Evolutionary conservation across 139 green algal genomes (phyloP).

Genomic region (Parachlorella kessleri): DNA sequence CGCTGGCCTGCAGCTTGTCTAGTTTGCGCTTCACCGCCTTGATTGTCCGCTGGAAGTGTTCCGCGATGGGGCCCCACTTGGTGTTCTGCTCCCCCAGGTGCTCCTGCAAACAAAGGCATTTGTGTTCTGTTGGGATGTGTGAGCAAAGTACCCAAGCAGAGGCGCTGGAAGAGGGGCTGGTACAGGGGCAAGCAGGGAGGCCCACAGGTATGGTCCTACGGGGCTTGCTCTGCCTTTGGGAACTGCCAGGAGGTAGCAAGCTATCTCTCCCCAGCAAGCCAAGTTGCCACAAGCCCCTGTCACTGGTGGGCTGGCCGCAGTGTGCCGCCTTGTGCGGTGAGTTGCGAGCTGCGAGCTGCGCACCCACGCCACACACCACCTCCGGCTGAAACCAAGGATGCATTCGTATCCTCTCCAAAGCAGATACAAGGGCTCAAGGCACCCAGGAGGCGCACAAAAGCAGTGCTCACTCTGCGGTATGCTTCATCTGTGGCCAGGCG

Average conservation of each 20-base stretch:
- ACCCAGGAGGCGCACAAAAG: no score
- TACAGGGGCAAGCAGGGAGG: slow-evolving; percentile 3
- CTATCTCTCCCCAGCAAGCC: no score
- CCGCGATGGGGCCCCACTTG: slow-evolving; percentile 7
- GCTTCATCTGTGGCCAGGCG: slow-evolving; percentile 16
- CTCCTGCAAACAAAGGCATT: no score
- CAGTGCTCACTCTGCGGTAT: slow-evolving; percentile 13
- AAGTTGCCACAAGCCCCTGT: no score
- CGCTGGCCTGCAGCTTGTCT: slow-evolving; percentile 17
- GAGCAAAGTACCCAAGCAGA: no score
- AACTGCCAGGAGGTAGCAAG: no score
- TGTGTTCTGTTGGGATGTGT: no score
- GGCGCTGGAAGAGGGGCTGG: no score
- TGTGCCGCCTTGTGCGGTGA: neutral
- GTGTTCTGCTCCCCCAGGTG: neutral
- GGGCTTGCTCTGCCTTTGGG: no score
- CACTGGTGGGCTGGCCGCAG: no score
- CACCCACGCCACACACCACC: neutral
- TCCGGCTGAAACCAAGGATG: neutral
- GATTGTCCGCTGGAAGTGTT: slow-evolving; percentile 31
- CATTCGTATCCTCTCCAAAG: no score
- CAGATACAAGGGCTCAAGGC: neutral
- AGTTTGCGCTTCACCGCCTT: slow-evolving; percentile 34
- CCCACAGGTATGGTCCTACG: neutral
- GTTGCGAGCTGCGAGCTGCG: neutral